Evolutionary conservation across 495 filamentous ascomycete genomes (phyloP), one percentile per base, ranked within the genome.

Genomic region (Penicillium desertorum): DNA sequence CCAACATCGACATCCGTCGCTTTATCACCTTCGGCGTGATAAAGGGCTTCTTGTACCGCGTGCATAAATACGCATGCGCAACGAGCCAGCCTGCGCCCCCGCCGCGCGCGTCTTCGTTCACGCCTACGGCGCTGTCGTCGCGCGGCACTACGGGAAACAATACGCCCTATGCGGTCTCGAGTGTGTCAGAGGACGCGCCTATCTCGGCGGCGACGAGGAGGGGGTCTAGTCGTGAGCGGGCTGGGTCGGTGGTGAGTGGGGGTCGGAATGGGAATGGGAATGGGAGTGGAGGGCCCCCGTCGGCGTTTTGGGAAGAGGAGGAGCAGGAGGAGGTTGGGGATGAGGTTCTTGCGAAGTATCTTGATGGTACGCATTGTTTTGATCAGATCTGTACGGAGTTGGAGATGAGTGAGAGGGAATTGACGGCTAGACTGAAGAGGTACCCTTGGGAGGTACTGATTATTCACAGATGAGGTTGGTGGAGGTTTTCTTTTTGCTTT

Each of bases 21-120:
- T 88, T 98, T 56, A 88, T 98, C 56, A 93, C 92, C 34, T 98
- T 97, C 70, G 94, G 95, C 45, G 82, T 98, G 16, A 94, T 97
- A 63, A 96, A 98, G 71, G 92, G 92, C 4, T 88, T 96, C 59
- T 64, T 98, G n/a, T 96, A 96, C 71, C 83, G 94, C 17, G 88
- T 96, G 32, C 92, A 98, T 74, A 92, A 92, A 67, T 94, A 95
- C 66, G 88, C 90, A 4, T 81, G 91, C 8, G 83, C 83, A 11
- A 84, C 85, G 0, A 72, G 77, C 0, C 62, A 71, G 27, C 70
- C 74, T 1, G 71, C 72, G 0, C 69, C 68, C 2, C 52, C 65
- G 11, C 34, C 68, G 3, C 71, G 70, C 27, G 66, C 68, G 29
- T 70, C 66, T 1, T 58, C 56, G 17, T 42, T 63, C 17, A 44